These are phyloP conservation scores for Eurotiales sp. DNA, from an alignment of 2,329 filamentous ascomycete species.

Conservation along the genomic window DNA sequence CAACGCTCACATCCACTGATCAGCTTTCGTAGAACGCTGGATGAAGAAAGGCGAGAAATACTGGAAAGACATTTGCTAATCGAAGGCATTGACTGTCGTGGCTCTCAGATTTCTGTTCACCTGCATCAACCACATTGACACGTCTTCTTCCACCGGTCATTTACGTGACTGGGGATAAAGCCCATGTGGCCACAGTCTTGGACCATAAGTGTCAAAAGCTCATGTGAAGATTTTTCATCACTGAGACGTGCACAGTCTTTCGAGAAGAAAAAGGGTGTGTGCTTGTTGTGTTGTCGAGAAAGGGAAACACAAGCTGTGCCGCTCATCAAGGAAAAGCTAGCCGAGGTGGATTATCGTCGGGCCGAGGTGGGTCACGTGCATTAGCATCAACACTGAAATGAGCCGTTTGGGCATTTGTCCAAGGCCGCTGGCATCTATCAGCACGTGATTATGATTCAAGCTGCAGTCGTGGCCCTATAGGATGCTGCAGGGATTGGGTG, in stretches of 20 bases:
- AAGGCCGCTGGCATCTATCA: slow-evolving; percentile 6
- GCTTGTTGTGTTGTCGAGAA: neutral
- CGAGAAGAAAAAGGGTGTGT: slow-evolving; percentile 5
- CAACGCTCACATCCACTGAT: neutral
- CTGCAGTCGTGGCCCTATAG: slow-evolving; percentile 10
- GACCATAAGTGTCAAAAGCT: slow-evolving; percentile 31
- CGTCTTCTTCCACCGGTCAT: slow-evolving; percentile 36
- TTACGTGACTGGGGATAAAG: slow-evolving; percentile 31
- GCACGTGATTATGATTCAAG: slow-evolving; percentile 13
- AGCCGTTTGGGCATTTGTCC: too few species aligned
- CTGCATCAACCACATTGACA: slow-evolving; percentile 39
- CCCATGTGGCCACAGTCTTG: slow-evolving; percentile 22
- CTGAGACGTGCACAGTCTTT: slow-evolving; percentile 28
- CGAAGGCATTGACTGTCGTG: slow-evolving; percentile 9
- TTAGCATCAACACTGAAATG: neutral
- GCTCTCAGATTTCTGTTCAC: slow-evolving; percentile 49
- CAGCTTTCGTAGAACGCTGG: neutral
- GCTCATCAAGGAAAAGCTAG: slow-evolving; percentile 6
- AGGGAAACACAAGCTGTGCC: neutral
- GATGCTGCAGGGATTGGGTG: slow-evolving; percentile 6
- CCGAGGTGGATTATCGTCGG: slow-evolving; percentile 15
- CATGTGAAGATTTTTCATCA: slow-evolving; percentile 38
- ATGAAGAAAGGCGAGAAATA: neutral
- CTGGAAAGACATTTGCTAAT: slow-evolving; percentile 4
- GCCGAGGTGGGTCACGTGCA: slow-evolving; percentile 7